Evolutionary conservation across 2,329 filamentous ascomycete species (phyloP).

Genomic region (Dichotomopilus funicola): DNA sequence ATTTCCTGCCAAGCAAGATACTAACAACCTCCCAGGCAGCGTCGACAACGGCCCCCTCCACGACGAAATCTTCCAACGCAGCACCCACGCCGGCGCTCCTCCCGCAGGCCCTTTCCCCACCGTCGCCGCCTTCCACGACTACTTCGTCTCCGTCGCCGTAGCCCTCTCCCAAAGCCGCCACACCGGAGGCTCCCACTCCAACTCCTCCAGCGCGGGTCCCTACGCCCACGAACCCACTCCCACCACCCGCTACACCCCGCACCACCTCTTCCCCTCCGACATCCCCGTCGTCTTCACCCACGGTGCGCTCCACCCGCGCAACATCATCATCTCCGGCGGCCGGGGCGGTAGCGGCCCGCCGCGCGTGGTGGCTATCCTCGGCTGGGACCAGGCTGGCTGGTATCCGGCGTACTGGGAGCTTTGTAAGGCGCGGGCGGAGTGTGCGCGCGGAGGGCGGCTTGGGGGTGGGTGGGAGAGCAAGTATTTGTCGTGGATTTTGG

Average conservation of each 20-base stretch:
- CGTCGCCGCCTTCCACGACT: slow-evolving; percentile 16
- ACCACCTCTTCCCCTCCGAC: slow-evolving; percentile 14
- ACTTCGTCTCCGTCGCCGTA: slow-evolving; percentile 17
- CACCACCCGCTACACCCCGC: slow-evolving; percentile 11
- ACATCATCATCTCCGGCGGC: slow-evolving; percentile 16
- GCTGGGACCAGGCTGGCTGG: slow-evolving; percentile 21
- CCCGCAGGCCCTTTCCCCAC: slow-evolving; percentile 15
- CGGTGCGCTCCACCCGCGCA: slow-evolving; percentile 15
- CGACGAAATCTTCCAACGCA: slow-evolving; percentile 10
- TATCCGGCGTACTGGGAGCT: slow-evolving; percentile 22
- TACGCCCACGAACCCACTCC: too few relatives aligned
- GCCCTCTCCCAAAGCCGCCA: slow-evolving; percentile 10
- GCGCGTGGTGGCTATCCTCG: slow-evolving; percentile 10
- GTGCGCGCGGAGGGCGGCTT: slow-evolving; percentile 1
- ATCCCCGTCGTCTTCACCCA: slow-evolving; percentile 18
- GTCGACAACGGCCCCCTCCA: slow-evolving; percentile 16
- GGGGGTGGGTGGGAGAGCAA: slow-evolving; percentile 11
- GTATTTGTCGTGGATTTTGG: slow-evolving; percentile 14
- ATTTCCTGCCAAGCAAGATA: not conserved
- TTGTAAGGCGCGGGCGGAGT: slow-evolving; percentile 17
- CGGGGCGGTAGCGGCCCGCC: slow-evolving; percentile 5
- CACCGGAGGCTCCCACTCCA: not conserved
- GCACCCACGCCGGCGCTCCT: slow-evolving; percentile 2
- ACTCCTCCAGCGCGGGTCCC: too few relatives aligned
- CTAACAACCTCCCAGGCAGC: slow-evolving; percentile 3